Evolutionary conservation across 768 basidiomycete genomes (phyloP).

Genomic region (Rhodotorula graminis): DNA sequence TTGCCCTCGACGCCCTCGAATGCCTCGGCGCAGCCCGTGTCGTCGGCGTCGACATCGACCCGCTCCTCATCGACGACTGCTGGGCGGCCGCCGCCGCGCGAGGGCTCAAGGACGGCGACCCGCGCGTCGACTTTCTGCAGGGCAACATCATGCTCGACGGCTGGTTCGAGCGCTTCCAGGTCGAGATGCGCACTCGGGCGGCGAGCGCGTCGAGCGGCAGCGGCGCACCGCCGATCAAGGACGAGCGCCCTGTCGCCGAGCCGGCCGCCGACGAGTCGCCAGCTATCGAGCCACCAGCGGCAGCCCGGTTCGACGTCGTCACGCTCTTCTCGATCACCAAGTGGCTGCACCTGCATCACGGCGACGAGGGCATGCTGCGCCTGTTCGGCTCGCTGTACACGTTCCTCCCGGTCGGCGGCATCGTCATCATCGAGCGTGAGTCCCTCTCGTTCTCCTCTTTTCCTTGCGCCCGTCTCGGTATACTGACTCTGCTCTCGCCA

Average conservation of each 20-base stretch:
- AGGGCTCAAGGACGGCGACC: background rate
- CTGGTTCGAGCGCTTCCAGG: conserved; percentile 1
- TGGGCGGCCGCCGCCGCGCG: background rate
- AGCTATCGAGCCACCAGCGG: too few relatives aligned
- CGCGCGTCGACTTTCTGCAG: background rate
- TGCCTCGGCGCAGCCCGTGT: conserved; percentile 56
- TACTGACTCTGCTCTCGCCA: background rate
- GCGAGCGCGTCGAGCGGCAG: too few relatives aligned
- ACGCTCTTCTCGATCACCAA: conserved; percentile 74
- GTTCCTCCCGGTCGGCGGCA: conserved; percentile 52
- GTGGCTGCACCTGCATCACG: conserved; percentile 84
- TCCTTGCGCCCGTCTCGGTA: fast-evolving
- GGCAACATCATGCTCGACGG: conserved; percentile 25
- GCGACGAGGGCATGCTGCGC: conserved; percentile 61
- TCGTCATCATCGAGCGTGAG: conserved; percentile 63
- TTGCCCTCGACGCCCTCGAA: conserved; percentile 72
- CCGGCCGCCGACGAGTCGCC: too few relatives aligned
- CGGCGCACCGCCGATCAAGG: too few relatives aligned
- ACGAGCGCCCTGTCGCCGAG: too few relatives aligned
- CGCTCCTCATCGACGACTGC: conserved; percentile 55
- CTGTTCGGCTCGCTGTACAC: conserved; percentile 63
- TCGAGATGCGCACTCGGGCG: background rate
- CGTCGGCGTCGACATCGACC: conserved; percentile 78
- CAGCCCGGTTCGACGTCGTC: conserved; percentile 12
- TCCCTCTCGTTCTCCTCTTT: background rate